Conservation (phyloP, 148 eudicot genomes). For the Amaranthus palmeri region DNA sequence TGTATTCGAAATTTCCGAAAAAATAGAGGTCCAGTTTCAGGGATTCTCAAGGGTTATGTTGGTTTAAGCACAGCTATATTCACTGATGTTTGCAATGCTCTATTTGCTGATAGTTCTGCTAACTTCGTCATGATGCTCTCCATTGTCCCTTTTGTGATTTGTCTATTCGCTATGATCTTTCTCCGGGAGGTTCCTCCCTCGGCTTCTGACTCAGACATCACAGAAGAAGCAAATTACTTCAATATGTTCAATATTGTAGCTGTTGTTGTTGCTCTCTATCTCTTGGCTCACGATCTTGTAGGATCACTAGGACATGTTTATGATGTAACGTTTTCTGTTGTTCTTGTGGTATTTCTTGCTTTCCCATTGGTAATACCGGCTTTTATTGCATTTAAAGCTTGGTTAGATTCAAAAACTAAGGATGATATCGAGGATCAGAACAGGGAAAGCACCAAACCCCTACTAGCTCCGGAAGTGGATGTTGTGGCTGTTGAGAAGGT, state of each 20-base stretch:
- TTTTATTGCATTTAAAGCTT: constrained; percentile 35
- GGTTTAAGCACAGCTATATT: constrained; percentile 71
- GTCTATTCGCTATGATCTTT: constrained; percentile 55
- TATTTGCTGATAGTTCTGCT: constrained; percentile 53
- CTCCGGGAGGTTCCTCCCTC: constrained; percentile 60
- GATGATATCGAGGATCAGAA: constrained; percentile 35
- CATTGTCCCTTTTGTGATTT: constrained; percentile 46
- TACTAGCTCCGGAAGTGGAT: constrained; percentile 30
- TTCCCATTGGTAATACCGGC: constrained; percentile 50
- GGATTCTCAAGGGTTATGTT: constrained; percentile 68
- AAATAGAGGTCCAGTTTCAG: constrained; percentile 62
- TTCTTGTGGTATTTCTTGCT: constrained; percentile 50
- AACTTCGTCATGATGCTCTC: constrained; percentile 56
- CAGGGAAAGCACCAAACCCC: constrained; percentile 24
- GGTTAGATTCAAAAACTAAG: constrained; percentile 12
- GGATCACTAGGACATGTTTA: constrained; percentile 38
- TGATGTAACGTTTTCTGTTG: constrained; percentile 32
- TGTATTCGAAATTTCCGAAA: constrained; percentile 58
- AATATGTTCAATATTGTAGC: constrained; percentile 51
- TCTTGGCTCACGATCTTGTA: constrained; percentile 43
- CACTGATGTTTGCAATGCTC: constrained; percentile 56
- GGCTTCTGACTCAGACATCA: constrained; percentile 33
- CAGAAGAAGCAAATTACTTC: constrained; percentile 45
- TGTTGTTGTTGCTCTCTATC: constrained; percentile 52
- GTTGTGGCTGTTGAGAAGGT: constrained; percentile 17